A percentile compares a stretch with the other conserved stretches of the same genome.
Conservation (phyloP, 257 asterid species). For the Echium plantagineum region DNA sequence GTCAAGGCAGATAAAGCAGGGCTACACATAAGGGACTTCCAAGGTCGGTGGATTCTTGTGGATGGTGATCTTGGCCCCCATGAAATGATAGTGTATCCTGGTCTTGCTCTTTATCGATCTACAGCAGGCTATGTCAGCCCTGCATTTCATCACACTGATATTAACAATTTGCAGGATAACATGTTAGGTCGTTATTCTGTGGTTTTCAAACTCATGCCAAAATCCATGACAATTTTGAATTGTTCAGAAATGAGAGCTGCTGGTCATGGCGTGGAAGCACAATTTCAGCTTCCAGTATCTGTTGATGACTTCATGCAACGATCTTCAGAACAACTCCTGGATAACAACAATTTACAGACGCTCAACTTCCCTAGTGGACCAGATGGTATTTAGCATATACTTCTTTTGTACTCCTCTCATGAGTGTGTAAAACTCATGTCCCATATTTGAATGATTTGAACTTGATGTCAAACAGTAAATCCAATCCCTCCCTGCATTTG, state of each 20-base stretch:
- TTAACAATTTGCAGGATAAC: slow-evolving; percentile 44
- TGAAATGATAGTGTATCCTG: slow-evolving; percentile 82
- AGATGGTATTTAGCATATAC: slow-evolving; percentile 50
- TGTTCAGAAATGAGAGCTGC: slow-evolving; percentile 97
- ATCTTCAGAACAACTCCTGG: slow-evolving; percentile 79
- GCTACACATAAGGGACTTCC: slow-evolving; percentile 68
- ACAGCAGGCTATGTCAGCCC: slow-evolving; percentile 91
- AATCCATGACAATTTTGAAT: slow-evolving; percentile 71
- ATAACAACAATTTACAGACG: slow-evolving; percentile 41
- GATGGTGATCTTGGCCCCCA: slow-evolving; percentile 95
- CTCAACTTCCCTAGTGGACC: slow-evolving; percentile 56
- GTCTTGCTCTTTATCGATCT: slow-evolving; percentile 90
- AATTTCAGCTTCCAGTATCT: slow-evolving; percentile 80
- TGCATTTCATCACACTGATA: slow-evolving; percentile 60
- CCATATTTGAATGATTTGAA: neutral
- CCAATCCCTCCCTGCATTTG: too few species aligned
- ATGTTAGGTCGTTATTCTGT: slow-evolving; percentile 69
- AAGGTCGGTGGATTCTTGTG: slow-evolving; percentile 83
- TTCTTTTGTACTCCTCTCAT: slow-evolving; percentile 8
- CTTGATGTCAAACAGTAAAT: too few species aligned
- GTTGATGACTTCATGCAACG: slow-evolving; percentile 97
- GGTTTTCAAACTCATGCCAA: slow-evolving; percentile 92
- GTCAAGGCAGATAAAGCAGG: slow-evolving; percentile 81
- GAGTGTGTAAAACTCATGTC: neutral
- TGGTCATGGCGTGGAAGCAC: slow-evolving; percentile 94